Base-by-base conservation (phyloP, 2,329 filamentous ascomycete genomes). In the Simplicillium aogashimaense region DNA sequence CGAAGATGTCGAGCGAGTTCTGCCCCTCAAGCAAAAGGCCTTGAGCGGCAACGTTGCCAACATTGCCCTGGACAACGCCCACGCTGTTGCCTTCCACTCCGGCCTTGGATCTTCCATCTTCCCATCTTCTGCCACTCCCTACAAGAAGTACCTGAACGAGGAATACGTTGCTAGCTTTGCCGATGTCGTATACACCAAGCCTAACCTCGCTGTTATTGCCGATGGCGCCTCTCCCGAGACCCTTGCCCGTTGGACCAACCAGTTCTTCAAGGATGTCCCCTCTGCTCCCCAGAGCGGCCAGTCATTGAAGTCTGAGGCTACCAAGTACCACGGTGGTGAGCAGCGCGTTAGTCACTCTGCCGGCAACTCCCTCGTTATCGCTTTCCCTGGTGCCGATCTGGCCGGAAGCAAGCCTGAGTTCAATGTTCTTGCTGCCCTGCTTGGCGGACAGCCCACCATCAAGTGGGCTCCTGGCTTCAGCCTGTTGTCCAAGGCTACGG, bases 381-480 rank as follows among this genome's bases (percentile, higher is more conserved):
- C 80, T 47, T 97, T 98, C 83, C 85, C 88, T 43, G 89, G 90
- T 45, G 88, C 87, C 47, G 84, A 86, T 65, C 80, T 82, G 52
- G 72, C 73, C 48, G 79, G 78, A 54, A 87, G 86, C 73, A 94
- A 95, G 73, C 86, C 92, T 41, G 89, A 95, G 67, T 77, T 87
- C 48, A 77, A 83, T 47, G 88, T 98, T 47, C 81, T 98, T 42
- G 79, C 85, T 43, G 80, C 88, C 48, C 81, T 98, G 15, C 83
- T 98, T 39, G 92, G 92, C 57, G 92, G 90, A 46, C 70, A 94
- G 65, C 84, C 88, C 40, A 83, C 71, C 64, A 88, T 97, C 72
- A 98, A 97, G 74, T 98, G 90, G 90, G 82, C 86, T 39, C 69
- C 86, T 47, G 92, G 92, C 53, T 97, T 95, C 75, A 90, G 86